Evolutionary conservation across 2,329 filamentous ascomycete species (phyloP).

Genomic region (Hypoxylon sp.): DNA sequence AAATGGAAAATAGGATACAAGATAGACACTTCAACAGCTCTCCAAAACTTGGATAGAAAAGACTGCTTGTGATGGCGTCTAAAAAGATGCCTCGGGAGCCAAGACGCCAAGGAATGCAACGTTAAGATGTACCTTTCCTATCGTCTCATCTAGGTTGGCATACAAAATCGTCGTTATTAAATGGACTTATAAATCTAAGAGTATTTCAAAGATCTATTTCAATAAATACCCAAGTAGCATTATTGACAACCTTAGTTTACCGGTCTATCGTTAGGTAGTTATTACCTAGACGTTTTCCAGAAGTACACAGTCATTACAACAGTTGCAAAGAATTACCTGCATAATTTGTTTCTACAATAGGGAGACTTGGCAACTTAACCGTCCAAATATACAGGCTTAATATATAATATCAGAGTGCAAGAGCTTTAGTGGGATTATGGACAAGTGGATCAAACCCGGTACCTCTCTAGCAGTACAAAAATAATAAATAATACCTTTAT

Average conservation of each 20-base stretch:
- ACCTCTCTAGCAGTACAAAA: no score
- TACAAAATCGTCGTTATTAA: background rate
- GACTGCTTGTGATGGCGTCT: background rate
- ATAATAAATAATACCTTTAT: no score
- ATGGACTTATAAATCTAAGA: background rate
- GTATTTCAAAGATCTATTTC: background rate
- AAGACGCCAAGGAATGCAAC: constrained; percentile 29
- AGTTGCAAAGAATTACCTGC: no score
- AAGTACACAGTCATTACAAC: no score
- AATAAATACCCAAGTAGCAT: background rate
- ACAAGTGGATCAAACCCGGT: no score
- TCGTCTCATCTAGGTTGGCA: background rate
- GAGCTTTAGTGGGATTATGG: no score
- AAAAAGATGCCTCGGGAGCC: constrained; percentile 17
- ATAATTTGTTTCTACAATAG: no score
- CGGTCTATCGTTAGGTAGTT: no score
- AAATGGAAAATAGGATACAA: background rate
- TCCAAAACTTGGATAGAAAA: background rate
- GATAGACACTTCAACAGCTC: background rate
- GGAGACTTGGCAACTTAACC: no score
- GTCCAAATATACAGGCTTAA: no score
- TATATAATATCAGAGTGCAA: no score
- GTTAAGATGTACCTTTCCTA: background rate
- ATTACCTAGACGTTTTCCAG: no score
- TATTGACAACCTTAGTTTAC: background rate